Evolutionary conservation across 78 protist genomes (phyloP).

Genomic region (Dictyostelium intermedium): DNA sequence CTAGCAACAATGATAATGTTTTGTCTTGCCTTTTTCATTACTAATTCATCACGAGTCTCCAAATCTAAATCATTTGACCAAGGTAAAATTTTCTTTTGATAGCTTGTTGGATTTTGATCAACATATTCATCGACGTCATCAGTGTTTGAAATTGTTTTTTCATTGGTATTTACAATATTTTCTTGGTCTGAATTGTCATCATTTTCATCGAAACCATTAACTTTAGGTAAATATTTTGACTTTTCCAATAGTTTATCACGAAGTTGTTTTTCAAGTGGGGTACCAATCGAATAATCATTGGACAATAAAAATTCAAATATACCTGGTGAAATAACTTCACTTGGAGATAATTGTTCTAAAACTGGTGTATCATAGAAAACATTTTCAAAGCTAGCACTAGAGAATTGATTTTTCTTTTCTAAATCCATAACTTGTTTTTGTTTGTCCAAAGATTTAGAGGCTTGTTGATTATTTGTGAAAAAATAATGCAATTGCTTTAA

Average conservation of each 20-base stretch:
- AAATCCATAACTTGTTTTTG: slow-evolving; percentile 1
- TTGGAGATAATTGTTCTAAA: slow-evolving; percentile 13
- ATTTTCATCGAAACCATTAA: neutral
- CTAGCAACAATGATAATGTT: slow-evolving; percentile 73
- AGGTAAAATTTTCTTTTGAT: slow-evolving; percentile 85
- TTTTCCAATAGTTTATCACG: slow-evolving; percentile 10
- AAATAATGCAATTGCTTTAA: slow-evolving; percentile 27
- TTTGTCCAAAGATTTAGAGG: slow-evolving; percentile 20
- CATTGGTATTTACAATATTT: neutral
- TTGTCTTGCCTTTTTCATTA: slow-evolving; percentile 45
- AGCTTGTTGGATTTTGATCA: slow-evolving; percentile 12
- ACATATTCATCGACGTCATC: slow-evolving; percentile 36
- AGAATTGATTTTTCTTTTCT: neutral
- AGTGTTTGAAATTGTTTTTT: neutral
- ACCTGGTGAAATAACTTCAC: slow-evolving; percentile 48
- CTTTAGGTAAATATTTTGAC: slow-evolving; percentile 2
- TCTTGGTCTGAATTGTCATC: neutral
- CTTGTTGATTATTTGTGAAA: slow-evolving; percentile 33
- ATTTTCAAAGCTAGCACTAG: neutral
- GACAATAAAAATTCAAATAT: slow-evolving; percentile 7
- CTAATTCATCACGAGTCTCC: slow-evolving; percentile 22
- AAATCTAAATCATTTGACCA: slow-evolving; percentile 70
- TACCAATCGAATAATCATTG: neutral
- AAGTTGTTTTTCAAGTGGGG: neutral
- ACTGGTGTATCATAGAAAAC: slow-evolving; percentile 46